Base-by-base conservation (phyloP, 1,139 yeast genomes). In the Groenewaldozyma auringiensis region DNA sequence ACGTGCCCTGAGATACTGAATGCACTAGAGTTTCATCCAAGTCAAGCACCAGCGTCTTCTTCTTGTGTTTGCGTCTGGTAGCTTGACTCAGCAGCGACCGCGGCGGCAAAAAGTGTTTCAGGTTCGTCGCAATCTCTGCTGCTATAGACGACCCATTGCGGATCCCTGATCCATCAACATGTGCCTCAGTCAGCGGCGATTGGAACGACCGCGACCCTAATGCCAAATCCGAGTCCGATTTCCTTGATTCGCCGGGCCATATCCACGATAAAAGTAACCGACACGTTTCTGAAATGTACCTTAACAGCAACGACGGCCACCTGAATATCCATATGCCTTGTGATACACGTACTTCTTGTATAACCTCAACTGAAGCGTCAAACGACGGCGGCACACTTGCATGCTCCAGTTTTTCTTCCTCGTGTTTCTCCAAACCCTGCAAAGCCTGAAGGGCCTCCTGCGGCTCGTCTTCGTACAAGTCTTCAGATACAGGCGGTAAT, bases 1-100 rank as follows among this genome's bases (percentile, higher is more conserved):
- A 66, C 20, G 76, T 67, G 4, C 84, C 80, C 48, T 94, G 72
- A 2, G 94, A 81, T 46, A 88, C 71, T 1, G 97, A 87, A 62
- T 92, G 98, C 48, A 92, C 88, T 48, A 92, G 68, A 0, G 98
- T 92, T 60, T 92, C 98, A 64, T 92, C 98, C 33, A 92, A 73
- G 62, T 92, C 98, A 25, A 92, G 69, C 1, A 92, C 82, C 37
- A 92, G 71, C 1, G 89, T 83, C 61, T 89, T 92, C 36, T 49
- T 45, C 33, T 47, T 37, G 53, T 79, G 74, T 38, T 74, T 25
- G 9, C 29, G 61, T 45, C 71, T 65, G 33, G 67, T 66, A 2
- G 74, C 66, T n/a, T n/a, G n/a, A n/a, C n/a, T n/a, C 34, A 52
- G 45, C 40, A 53, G 34, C n/a, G 50, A 53, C 18, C 52, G 43